phyloP scores from a whole-genome alignment of 179 eudicot species.

The Nepenthes alata region DNA sequence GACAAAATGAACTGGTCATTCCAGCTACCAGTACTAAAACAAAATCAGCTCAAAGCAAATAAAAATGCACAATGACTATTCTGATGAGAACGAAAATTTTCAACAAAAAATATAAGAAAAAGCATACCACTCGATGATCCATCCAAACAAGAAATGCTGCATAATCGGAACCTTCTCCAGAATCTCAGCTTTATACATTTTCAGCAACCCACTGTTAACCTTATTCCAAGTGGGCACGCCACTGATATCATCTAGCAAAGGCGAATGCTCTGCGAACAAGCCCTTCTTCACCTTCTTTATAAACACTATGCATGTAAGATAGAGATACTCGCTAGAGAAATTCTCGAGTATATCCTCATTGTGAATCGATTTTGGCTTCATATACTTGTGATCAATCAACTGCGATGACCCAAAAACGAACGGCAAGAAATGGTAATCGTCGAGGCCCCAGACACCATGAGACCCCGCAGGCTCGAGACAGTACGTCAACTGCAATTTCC shows the following conservation, averaged over 20 bases:
- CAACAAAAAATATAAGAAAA: neutral
- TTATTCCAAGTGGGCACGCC: conserved; percentile 85
- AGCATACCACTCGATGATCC: conserved; percentile 70
- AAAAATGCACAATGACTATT: no score
- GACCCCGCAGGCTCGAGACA: conserved; percentile 91
- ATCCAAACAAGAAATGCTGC: conserved; percentile 94
- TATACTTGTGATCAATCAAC: conserved; percentile 84
- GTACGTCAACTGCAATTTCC: conserved; percentile 68
- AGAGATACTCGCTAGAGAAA: conserved; percentile 66
- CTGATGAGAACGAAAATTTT: no score
- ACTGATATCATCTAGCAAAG: conserved; percentile 84
- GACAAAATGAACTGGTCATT: no score
- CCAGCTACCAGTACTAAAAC: no score
- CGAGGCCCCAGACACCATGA: conserved; percentile 97
- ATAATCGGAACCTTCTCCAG: conserved; percentile 90
- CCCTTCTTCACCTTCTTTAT: conserved; percentile 90
- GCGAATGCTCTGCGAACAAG: conserved; percentile 79
- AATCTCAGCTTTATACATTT: conserved; percentile 92
- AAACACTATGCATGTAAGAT: conserved; percentile 57
- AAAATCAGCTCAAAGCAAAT: no score
- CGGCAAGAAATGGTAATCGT: conserved; percentile 88
- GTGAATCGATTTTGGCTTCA: conserved; percentile 94
- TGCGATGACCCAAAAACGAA: conserved; percentile 85
- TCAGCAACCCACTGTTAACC: conserved; percentile 84
- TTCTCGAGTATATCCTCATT: conserved; percentile 82